Percentiles rank a stretch among this genome's conserved stretches.
Conservation (phyloP, 176 grass and related monocot genomes). For the maize (Zea mays) region DNA sequence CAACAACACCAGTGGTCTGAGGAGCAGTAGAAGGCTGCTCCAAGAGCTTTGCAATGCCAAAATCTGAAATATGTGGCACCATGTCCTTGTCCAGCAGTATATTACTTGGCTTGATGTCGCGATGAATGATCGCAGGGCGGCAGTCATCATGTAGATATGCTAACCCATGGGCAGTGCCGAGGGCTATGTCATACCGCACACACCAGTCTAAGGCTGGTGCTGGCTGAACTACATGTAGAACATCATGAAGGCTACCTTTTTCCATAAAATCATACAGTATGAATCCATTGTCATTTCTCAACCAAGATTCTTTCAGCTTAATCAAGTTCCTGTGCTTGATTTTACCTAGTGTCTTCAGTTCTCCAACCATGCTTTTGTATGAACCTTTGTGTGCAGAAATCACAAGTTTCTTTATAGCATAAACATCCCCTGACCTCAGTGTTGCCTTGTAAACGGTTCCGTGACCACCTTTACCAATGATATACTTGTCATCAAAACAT, state of each 20-base stretch:
- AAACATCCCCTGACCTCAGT: constrained; percentile 47
- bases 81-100: constrained; percentile 75
- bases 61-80: constrained; percentile 88
- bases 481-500: constrained; percentile 59
- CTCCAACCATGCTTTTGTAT: constrained; percentile 64
- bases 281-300: constrained; percentile 65
- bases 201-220: constrained; percentile 62
- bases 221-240: constrained; percentile 56
- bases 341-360: constrained; percentile 63
- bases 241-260: constrained; percentile 73
- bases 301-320: constrained; percentile 61
- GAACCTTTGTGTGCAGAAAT: constrained; percentile 42
- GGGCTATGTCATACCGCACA: constrained; percentile 58
- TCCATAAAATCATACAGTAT: constrained; percentile 85
- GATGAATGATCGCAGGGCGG: constrained; percentile 63
- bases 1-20: constrained; percentile 59
- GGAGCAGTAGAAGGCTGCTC: constrained; percentile 42
- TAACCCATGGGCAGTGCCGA: constrained; percentile 69
- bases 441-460: constrained; percentile 71
- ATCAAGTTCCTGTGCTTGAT: constrained; percentile 80
- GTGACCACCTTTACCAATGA: constrained; percentile 58
- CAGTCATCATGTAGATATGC: constrained; percentile 80
- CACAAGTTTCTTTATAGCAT: constrained; percentile 68
- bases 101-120: constrained; percentile 86
- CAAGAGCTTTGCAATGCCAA: constrained; percentile 82